Evolutionary conservation across 192 early-diverging fungal species (phyloP), one percentile per base, ranked within the genome.

Genomic region (Coemansia furcata): DNA sequence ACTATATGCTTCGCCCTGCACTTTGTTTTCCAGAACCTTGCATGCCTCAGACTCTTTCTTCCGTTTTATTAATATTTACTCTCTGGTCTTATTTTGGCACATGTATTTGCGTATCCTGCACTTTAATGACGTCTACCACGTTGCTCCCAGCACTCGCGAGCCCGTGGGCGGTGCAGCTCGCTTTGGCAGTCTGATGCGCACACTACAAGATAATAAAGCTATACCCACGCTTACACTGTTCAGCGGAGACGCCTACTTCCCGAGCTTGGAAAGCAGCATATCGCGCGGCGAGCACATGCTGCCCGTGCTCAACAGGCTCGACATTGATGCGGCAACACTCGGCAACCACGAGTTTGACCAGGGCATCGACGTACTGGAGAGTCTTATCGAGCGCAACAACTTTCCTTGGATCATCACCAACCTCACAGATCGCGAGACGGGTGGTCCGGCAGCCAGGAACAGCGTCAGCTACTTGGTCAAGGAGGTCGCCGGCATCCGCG

Each of bases 301-400:
- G 1, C 85, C 85, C 0, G 74, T 88, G 1, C 60, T 91, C 17
- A 92, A 90, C 66, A 46, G 64, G n/a, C 74, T 90, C 9, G 67
- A 67, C 14, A 84, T 92, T 29, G 83, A 87, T 29, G 88, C 81
- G 2, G 74, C 89, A 4, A 84, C 83, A 23, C 66, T 86, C 29
- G 90, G 90, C n/a, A 92, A 92, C 83, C 90, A 90, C 75, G 89
- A 89, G 73, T 90, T 90, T 78, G 89, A 92, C 74, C 89, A 89
- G 50, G 90, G 90, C 5, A 62, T 89, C 1, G 83, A 85, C 32
- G 74, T 69, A 10, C 68, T 90, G 36, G 81, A 85, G 50, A 59
- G 44, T 26, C 72, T 89, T 36, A 72, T 86, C 33, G 11, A 33
- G 8, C 59, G 67, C 21, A 86, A 85, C 62, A 89, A 87, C 50